Evolutionary conservation across 495 filamentous ascomycete species (phyloP).

Genomic region (Trichoderma asperelloides): DNA sequence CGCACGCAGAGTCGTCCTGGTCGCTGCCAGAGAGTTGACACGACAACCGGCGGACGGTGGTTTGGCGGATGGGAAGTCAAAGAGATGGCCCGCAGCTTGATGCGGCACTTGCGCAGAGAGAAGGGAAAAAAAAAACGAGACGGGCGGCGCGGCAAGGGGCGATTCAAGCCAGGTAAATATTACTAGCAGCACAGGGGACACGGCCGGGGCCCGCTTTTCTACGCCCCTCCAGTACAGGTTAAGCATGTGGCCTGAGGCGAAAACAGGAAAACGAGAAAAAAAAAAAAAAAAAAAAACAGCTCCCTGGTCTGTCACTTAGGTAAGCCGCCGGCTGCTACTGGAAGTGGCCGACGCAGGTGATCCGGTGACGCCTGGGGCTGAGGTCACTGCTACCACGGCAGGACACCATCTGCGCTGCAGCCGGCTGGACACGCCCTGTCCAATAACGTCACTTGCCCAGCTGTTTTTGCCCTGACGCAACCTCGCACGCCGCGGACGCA

Average conservation of each 20-base stretch:
- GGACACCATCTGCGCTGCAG: background rate
- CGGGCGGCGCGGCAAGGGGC: background rate
- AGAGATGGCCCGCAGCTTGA: background rate
- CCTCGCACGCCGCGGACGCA: background rate
- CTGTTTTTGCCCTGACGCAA: background rate
- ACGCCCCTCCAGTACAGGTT: background rate
- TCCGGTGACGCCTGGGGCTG: background rate
- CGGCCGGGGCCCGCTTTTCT: background rate
- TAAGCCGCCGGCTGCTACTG: background rate
- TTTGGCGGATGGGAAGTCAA: background rate
- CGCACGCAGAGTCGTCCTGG: background rate
- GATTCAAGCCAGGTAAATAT: background rate
- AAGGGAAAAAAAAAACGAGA: background rate
- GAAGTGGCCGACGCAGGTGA: background rate
- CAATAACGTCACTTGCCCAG: background rate
- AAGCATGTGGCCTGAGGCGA: background rate
- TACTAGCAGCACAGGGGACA: background rate
- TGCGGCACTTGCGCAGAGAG: constrained; percentile 1
- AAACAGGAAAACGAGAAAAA: background rate
- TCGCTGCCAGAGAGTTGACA: background rate
- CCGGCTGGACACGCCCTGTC: background rate
- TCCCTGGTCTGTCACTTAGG: background rate
- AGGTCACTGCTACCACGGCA: constrained; percentile 3
- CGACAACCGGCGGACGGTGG: constrained; percentile 2
- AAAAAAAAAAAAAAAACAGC: background rate